Conservation (phyloP, 192 early-diverging fungal species). For the Endogone sp. region DNA sequence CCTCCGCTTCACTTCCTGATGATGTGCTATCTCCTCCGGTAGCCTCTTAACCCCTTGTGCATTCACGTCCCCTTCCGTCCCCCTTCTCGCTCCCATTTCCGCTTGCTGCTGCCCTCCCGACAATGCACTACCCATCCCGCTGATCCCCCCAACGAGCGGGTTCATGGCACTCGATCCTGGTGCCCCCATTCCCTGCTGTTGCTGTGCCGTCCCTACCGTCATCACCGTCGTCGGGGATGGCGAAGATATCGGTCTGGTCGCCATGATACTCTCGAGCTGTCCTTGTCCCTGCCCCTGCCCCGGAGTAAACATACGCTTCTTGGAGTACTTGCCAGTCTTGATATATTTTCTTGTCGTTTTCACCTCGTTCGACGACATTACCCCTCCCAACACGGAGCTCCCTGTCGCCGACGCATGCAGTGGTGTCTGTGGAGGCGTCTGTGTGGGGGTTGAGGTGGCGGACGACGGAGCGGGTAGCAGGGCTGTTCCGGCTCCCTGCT, state of each 20-base stretch:
- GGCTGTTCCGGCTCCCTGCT: conserved; percentile 1
- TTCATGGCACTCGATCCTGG: conserved; percentile 12
- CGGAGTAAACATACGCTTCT: conserved; percentile 19
- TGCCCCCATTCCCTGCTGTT: neutral
- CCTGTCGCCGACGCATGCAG: neutral
- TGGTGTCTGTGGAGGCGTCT: conserved; percentile 15
- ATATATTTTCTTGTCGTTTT: conserved; percentile 52
- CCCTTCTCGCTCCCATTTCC: neutral
- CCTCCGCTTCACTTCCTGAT: conserved; percentile 25
- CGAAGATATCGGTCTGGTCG: too few relatives aligned
- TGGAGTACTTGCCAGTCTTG: conserved; percentile 61
- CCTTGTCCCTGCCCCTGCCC: neutral
- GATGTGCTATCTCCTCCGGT: conserved; percentile 25
- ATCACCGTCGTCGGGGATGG: conserved; percentile 7
- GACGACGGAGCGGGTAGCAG: neutral
- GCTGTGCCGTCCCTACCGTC: neutral
- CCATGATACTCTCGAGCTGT: neutral
- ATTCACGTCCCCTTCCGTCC: neutral
- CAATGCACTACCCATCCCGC: conserved; percentile 18
- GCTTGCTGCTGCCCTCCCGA: conserved; percentile 2
- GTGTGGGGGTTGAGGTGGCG: conserved; percentile 1
- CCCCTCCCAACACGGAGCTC: too few relatives aligned
- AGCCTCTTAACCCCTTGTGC: conserved; percentile 5
- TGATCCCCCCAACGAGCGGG: conserved; percentile 2
- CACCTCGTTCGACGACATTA: too few relatives aligned